These are phyloP conservation scores for Penicillium cosmopolitanum DNA, from an alignment of 495 filamentous ascomycete genomes.

Conservation along the genomic window DNA sequence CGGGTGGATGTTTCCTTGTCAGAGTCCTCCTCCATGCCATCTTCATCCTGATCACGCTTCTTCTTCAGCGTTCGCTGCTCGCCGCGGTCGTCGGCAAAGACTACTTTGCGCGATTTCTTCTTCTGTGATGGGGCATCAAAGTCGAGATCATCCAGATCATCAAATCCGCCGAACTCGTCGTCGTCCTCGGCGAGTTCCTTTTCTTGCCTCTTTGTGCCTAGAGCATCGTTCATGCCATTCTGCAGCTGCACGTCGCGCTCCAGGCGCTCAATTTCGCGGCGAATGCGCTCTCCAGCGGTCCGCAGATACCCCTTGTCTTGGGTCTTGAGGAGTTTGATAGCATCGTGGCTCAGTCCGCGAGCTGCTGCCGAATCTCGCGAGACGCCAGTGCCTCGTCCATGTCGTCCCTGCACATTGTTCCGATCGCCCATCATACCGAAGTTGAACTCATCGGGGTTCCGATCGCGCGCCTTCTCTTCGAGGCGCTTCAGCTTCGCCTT, in stretches of 20 bases:
- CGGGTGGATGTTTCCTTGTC: constrained; percentile 30
- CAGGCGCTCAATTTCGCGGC: constrained; percentile 61
- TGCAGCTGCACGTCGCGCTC: constrained; percentile 56
- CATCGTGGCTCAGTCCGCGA: constrained; percentile 60
- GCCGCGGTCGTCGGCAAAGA: constrained; percentile 59
- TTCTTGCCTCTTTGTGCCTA: constrained; percentile 32
- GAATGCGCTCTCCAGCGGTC: constrained; percentile 62
- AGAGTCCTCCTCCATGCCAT: constrained; percentile 31
- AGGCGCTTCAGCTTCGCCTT: constrained; percentile 78
- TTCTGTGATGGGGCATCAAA: constrained; percentile 25
- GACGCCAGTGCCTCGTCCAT: constrained; percentile 51
- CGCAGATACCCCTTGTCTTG: constrained; percentile 91
- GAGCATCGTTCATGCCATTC: constrained; percentile 35
- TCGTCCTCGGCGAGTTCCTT: constrained; percentile 26
- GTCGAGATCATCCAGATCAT: constrained; percentile 35
- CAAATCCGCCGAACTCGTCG: constrained; percentile 28
- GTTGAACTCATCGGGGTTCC: constrained; percentile 96
- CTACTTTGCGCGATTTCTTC: constrained; percentile 45
- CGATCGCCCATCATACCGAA: constrained; percentile 79
- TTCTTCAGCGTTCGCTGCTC: constrained; percentile 50
- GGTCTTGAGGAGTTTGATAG: constrained; percentile 89
- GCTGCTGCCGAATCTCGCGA: constrained; percentile 41
- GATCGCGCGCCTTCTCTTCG: constrained; percentile 76
- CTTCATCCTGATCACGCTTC: constrained; percentile 22
- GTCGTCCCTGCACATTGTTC: constrained; percentile 58